Base-by-base conservation (phyloP, 75 land plant species). In the Picea sitchensis region DNA sequence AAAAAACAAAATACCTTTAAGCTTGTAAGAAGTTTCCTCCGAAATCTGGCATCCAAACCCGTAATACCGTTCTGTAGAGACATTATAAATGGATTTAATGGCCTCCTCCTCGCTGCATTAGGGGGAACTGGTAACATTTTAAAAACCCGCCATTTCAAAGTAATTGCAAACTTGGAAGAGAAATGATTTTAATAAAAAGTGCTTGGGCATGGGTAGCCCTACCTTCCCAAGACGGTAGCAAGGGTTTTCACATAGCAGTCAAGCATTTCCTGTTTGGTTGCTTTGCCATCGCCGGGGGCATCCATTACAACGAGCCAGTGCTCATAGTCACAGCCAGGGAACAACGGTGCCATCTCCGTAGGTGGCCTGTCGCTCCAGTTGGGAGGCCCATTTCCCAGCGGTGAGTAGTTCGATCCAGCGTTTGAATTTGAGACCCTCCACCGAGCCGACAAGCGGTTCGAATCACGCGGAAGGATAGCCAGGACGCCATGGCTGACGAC, bases 251-350 rank as follows among this genome's bases (percentile, higher is more conserved):
- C 59, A 62, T 89, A 87, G 58, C 89, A 86, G 65, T 84, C 87
- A 68, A 87, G 84, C 91, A 87, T 87, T 82, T 84, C 87, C 83
- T 89, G 62, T 74, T 89, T 89, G 26, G 84, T 81, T 30, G 91
- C 87, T 6, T 82, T 82, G 61, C 87, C 86, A 1, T 86, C 91
- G 13, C 86, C 88, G 3, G 88, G 88, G 69, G 82, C 83, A 62
- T 89, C 89, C 89, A 89, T 89, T 21, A 89, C 87, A 36, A 89
- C 84, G 61, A 89, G 85, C 91, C 91, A 89, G 84, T 89, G 91
- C 76, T 89, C 83, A 59, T 84, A 80, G 77, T 89, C 91, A 75
- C 88, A 86, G 23, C 88, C 91, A 11, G 88, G 91, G 73, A 89
- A 89, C 15, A 89, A 82, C 77, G 88, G 89, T 17, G 84, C 86